Conservation (phyloP, 1,139 yeast genomes). For the Geotrichum candidum region DNA sequence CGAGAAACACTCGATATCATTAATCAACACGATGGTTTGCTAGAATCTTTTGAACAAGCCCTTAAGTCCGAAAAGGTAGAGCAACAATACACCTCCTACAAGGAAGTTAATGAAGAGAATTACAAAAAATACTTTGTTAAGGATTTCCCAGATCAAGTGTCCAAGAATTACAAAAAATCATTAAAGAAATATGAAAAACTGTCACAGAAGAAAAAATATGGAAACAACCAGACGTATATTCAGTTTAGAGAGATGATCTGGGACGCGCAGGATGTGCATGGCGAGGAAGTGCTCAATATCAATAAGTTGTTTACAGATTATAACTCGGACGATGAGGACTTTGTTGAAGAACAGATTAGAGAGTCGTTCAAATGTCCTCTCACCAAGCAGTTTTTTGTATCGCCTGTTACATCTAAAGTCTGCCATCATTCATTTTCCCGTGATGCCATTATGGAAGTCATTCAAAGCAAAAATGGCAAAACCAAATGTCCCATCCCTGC, state of each 20-base stretch:
- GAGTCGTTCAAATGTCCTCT: slow-evolving; percentile 30
- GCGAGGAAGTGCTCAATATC: slow-evolving; percentile 24
- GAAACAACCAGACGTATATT: slow-evolving; percentile 1
- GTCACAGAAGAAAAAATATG: slow-evolving; percentile 7
- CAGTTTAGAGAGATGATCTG: slow-evolving; percentile 19
- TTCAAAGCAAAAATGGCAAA: slow-evolving; percentile 4
- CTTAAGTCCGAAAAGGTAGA: background rate
- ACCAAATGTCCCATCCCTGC: slow-evolving; percentile 29
- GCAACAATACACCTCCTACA: background rate
- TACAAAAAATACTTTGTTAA: background rate
- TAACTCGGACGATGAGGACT: slow-evolving; percentile 26
- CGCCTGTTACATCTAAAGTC: slow-evolving; percentile 26
- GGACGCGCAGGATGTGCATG: slow-evolving; percentile 16
- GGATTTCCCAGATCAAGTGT: slow-evolving; percentile 1
- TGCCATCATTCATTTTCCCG: slow-evolving; percentile 28
- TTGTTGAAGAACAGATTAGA: slow-evolving; percentile 26
- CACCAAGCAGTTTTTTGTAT: slow-evolving; percentile 24
- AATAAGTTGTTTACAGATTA: slow-evolving; percentile 24
- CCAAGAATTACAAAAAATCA: background rate
- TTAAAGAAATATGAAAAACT: background rate
- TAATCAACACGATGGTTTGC: background rate
- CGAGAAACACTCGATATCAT: background rate
- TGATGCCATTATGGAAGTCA: slow-evolving; percentile 24
- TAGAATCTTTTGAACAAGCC: background rate
- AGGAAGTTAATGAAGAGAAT: background rate